phyloP scores from a whole-genome alignment of 2,329 filamentous ascomycete genomes.

The Colletotrichum spinosum region DNA sequence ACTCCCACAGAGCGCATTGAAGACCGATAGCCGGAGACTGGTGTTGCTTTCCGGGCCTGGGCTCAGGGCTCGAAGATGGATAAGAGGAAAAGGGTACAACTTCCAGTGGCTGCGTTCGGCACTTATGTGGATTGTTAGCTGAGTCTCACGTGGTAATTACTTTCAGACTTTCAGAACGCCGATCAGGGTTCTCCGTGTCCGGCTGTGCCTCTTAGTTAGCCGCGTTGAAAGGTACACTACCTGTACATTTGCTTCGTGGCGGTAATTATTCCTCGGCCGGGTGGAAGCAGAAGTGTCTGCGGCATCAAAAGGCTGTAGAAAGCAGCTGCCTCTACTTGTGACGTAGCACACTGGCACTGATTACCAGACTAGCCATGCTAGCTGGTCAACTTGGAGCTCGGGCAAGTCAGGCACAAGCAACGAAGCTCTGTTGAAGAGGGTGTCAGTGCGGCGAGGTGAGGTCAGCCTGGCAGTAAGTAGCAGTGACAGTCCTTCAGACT shows the following conservation, averaged over 20 bases:
- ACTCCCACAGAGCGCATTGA: conserved; percentile 10
- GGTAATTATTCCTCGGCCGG: conserved; percentile 17
- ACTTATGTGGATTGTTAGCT: conserved; percentile 7
- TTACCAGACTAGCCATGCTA: too few species aligned
- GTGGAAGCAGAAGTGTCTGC: too few species aligned
- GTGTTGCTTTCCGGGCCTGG: not conserved
- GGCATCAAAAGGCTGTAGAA: too few species aligned
- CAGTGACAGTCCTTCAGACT: not conserved
- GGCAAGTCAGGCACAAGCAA: too few species aligned
- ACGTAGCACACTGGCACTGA: too few species aligned
- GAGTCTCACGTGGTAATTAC: not conserved
- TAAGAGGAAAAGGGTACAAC: conserved; percentile 16
- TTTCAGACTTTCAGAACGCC: conserved; percentile 21
- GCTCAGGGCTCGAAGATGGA: conserved; percentile 2
- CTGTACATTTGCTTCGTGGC: conserved; percentile 9
- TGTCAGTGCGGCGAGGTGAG: conserved; percentile 29
- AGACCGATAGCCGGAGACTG: conserved; percentile 34
- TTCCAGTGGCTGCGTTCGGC: conserved; percentile 10
- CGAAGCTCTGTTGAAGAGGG: not conserved
- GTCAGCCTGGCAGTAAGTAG: conserved; percentile 16
- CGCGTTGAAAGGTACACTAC: conserved; percentile 27
- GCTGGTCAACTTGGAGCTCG: too few species aligned
- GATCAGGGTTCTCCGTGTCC: conserved; percentile 36
- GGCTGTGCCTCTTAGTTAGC: conserved; percentile 14
- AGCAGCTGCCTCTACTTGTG: too few species aligned